Evolutionary conservation across 1,284 basidiomycete species (phyloP).

Genomic region (Leccinum subrobustum): DNA sequence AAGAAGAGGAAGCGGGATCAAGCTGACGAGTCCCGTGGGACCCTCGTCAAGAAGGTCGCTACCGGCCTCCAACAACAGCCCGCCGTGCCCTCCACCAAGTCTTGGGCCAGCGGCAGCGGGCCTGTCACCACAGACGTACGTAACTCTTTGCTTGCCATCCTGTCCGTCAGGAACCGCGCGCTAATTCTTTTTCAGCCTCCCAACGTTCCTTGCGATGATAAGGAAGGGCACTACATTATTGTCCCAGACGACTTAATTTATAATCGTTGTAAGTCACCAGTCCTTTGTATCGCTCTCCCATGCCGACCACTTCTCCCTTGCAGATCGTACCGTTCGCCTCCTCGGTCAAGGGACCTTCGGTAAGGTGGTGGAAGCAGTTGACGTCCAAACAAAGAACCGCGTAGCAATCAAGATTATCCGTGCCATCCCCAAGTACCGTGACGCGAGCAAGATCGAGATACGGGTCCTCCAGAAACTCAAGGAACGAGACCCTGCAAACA

Average conservation of each 20-base stretch:
- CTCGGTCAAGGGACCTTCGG: conserved; percentile 99
- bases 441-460: conserved; percentile 98
- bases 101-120: conserved; percentile 62
- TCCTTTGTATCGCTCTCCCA: neutral
- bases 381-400: conserved; percentile 72
- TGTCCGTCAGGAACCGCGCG: conserved; percentile 22
- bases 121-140: conserved; percentile 63
- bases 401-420: conserved; percentile 99
- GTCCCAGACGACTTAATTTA: conserved; percentile 86
- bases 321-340: conserved; percentile 87
- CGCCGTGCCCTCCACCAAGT: conserved; percentile 48
- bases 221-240: conserved; percentile 94
- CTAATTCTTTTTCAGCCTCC: conserved; percentile 44
- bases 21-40: conserved; percentile 64
- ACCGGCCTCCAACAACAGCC: conserved; percentile 47
- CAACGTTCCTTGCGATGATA: conserved; percentile 83
- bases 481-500: conserved; percentile 86
- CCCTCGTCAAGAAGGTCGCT: conserved; percentile 57
- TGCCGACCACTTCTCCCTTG: conserved; percentile 21
- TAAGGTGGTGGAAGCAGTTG: conserved; percentile 95
- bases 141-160: conserved; percentile 27
- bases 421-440: conserved; percentile 94
- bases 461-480: conserved; percentile 91
- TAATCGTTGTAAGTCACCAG: conserved; percentile 64
- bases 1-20: conserved; percentile 79